Evolutionary conservation across 495 filamentous ascomycete genomes (phyloP).

Genomic region (Tetracladium marchalianum): DNA sequence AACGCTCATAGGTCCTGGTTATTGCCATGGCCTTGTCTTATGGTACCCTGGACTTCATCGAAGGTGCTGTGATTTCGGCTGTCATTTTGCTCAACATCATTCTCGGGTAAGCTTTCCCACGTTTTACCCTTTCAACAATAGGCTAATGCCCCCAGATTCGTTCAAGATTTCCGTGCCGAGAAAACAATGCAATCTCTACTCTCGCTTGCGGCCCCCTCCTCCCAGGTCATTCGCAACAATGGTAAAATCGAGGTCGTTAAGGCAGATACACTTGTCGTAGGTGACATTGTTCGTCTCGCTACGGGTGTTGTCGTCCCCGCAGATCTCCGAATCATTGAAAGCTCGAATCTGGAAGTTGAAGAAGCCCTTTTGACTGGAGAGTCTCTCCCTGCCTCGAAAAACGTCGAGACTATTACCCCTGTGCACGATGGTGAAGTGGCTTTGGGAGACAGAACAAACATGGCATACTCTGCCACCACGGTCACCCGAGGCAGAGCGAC

Average conservation of each 20-base stretch:
- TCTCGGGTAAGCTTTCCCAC: conserved; percentile 41
- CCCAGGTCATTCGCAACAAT: conserved; percentile 51
- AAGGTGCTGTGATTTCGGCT: conserved; percentile 64
- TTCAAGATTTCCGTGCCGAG: conserved; percentile 65
- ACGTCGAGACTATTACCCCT: conserved; percentile 20
- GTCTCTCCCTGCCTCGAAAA: conserved; percentile 59
- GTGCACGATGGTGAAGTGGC: conserved; percentile 28
- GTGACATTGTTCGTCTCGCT: conserved; percentile 60
- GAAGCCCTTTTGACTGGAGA: conserved; percentile 72
- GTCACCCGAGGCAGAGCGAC: conserved; percentile 60
- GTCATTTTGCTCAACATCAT: conserved; percentile 65
- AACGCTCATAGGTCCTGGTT: conserved; percentile 47
- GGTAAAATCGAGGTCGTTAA: conserved; percentile 45
- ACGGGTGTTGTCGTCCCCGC: conserved; percentile 65
- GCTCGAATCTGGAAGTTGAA: conserved; percentile 63
- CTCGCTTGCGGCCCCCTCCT: conserved; percentile 56
- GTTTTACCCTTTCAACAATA: neutral
- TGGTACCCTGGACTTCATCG: conserved; percentile 63
- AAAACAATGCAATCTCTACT: conserved; percentile 64
- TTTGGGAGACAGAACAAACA: conserved; percentile 56
- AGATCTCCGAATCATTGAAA: conserved; percentile 55
- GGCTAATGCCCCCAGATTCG: conserved; percentile 32
- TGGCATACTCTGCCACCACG: conserved; percentile 61
- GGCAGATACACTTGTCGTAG: conserved; percentile 54
- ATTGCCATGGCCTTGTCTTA: conserved; percentile 69